A percentile compares a stretch with the other conserved stretches of the same genome.
phyloP scores from a whole-genome alignment of 2,329 filamentous ascomycete species.

The Thyridium curvatum region DNA sequence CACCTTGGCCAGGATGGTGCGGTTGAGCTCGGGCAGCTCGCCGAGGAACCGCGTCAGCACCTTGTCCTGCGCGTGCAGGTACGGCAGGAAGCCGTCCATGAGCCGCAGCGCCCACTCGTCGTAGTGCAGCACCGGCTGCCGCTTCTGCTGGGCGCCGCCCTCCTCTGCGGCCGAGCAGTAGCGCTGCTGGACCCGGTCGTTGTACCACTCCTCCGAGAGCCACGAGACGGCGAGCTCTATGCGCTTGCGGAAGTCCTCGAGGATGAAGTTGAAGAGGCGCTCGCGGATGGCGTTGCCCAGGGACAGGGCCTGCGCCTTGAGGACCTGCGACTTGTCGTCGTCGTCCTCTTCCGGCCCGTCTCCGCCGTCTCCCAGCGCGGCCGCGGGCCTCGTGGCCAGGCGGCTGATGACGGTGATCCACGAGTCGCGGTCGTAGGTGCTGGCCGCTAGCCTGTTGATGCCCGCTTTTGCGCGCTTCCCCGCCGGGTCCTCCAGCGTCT shows the following conservation, averaged over 20 bases:
- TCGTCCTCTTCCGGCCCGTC: slow-evolving; percentile 52
- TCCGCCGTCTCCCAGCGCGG: slow-evolving; percentile 56
- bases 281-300: slow-evolving; percentile 71
- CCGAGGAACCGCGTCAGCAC: slow-evolving; percentile 85
- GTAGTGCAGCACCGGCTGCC: slow-evolving; percentile 57
- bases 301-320: slow-evolving; percentile 25
- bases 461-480: slow-evolving; percentile 61
- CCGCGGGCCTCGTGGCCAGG: slow-evolving; percentile 72
- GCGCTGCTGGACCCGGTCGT: slow-evolving; percentile 54
- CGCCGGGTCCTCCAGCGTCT: slow-evolving; percentile 61
- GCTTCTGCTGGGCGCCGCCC: slow-evolving; percentile 7
- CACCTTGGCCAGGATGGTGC: slow-evolving; percentile 66
- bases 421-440: slow-evolving; percentile 76
- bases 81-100: slow-evolving; percentile 84
- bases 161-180: slow-evolving; percentile 25
- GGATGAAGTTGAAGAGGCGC: slow-evolving; percentile 73
- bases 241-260: slow-evolving; percentile 85
- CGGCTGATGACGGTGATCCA: slow-evolving; percentile 87
- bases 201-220: slow-evolving; percentile 98
- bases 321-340: slow-evolving; percentile 14
- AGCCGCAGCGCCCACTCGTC: slow-evolving; percentile 72
- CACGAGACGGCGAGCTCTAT: slow-evolving; percentile 89
- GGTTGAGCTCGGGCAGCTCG: slow-evolving; percentile 77
- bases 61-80: slow-evolving; percentile 87
- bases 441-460: slow-evolving; percentile 78